Percentiles rank a stretch among this genome's conserved stretches.
Evolutionary conservation across 169 alveolate genomes (phyloP).

Genomic region (Hepatocystis sp.): DNA sequence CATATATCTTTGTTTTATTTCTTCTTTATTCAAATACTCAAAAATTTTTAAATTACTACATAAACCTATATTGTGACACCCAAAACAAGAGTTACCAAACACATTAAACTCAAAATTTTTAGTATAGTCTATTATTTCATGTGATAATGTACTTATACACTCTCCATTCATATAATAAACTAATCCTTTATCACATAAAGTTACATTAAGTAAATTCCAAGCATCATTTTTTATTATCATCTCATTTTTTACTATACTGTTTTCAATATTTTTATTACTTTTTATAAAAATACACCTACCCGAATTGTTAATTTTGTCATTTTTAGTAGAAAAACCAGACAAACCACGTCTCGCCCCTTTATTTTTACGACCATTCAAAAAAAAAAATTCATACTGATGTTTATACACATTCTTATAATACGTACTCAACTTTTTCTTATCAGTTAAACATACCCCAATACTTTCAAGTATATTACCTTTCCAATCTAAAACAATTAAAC

Average conservation of each 20-base stretch:
- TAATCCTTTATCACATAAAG: constrained; percentile 36
- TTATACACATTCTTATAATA: constrained; percentile 18
- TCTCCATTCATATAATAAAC: constrained; percentile 63
- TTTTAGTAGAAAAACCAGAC: no score
- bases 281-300: constrained; percentile 26
- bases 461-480: constrained; percentile 14
- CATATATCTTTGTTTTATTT: constrained; percentile 54
- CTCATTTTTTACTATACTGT: constrained; percentile 30
- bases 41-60: constrained; percentile 63
- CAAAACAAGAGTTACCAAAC: constrained; percentile 72
- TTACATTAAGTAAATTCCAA: constrained; percentile 53
- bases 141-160: constrained; percentile 26
- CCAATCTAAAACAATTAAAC: constrained; percentile 28
- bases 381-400: no score
- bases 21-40: constrained; percentile 64
- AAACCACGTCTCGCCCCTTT: no score
- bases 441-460: constrained; percentile 21
- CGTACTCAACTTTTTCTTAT: constrained; percentile 10
- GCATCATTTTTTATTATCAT: constrained; percentile 27
- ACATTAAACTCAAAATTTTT: constrained; percentile 18
- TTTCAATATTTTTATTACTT: constrained; percentile 13
- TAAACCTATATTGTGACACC: constrained; percentile 59
- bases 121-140: constrained; percentile 39
- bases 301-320: neutral
- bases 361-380: no score